Evolutionary conservation across 768 basidiomycete genomes (phyloP).

Genomic region (Royoungia palumana): DNA sequence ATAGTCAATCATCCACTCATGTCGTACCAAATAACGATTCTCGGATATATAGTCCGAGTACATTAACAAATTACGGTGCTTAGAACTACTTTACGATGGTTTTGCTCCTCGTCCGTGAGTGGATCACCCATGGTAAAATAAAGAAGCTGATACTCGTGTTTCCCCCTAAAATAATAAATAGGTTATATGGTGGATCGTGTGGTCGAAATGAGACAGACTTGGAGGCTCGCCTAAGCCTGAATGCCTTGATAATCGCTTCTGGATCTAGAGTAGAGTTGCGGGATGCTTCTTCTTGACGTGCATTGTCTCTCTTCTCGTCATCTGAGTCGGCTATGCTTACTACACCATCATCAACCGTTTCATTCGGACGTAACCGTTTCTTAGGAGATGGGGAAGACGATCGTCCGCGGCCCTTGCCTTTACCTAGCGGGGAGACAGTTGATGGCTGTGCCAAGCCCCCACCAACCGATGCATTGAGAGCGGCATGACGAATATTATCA

Average conservation of each 20-base stretch:
- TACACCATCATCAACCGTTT: conserved; percentile 26
- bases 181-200: not conserved
- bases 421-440: not conserved
- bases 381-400: conserved; percentile 19
- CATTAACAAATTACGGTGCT: conserved; percentile 40
- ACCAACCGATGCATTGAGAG: conserved; percentile 8
- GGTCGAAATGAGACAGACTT: conserved; percentile 36
- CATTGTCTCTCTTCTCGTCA: conserved; percentile 5
- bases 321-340: conserved; percentile 24
- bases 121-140: conserved; percentile 73
- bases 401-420: conserved; percentile 22
- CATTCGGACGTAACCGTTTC: conserved; percentile 28
- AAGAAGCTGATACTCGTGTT: conserved; percentile 74
- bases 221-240: conserved; percentile 46
- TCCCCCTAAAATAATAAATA: conserved; percentile 15
- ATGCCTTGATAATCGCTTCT: conserved; percentile 40
- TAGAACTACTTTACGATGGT: conserved; percentile 47
- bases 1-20: too few relatives aligned
- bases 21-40: too few relatives aligned
- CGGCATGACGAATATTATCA: conserved; percentile 19
- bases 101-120: conserved; percentile 52
- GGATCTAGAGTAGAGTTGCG: conserved; percentile 23
- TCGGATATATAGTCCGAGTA: not conserved
- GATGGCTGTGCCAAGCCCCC: conserved; percentile 12
- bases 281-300: not conserved